Evolutionary conservation across 2,329 filamentous ascomycete genomes (phyloP).

Genomic region (Phialophora chinensis): DNA sequence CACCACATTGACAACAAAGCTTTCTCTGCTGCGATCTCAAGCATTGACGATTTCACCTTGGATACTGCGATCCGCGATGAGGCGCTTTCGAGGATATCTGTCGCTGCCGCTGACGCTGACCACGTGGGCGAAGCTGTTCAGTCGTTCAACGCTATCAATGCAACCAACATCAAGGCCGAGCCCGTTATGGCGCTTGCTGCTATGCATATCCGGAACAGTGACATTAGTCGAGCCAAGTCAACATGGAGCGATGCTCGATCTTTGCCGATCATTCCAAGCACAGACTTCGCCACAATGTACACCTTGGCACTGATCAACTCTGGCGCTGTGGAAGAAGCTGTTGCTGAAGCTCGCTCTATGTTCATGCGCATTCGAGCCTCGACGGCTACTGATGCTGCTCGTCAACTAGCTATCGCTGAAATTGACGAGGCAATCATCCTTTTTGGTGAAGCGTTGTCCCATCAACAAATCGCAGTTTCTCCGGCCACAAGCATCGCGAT

Average conservation of each 20-base stretch:
- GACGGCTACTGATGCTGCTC: slow-evolving; percentile 51
- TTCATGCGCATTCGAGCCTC: slow-evolving; percentile 78
- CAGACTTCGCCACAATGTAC: slow-evolving; percentile 83
- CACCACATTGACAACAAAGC: slow-evolving; percentile 65
- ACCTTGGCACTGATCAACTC: slow-evolving; percentile 84
- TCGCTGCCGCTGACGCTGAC: slow-evolving; percentile 78
- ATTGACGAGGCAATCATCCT: slow-evolving; percentile 85
- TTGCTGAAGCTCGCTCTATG: slow-evolving; percentile 81
- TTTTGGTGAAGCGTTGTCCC: slow-evolving; percentile 63
- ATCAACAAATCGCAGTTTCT: slow-evolving; percentile 58
- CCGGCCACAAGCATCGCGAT: slow-evolving; percentile 64
- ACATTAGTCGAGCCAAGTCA: slow-evolving; percentile 75
- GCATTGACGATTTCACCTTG: slow-evolving; percentile 47
- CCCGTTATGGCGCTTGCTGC: slow-evolving; percentile 80
- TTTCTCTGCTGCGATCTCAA: slow-evolving; percentile 30
- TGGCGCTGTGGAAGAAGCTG: slow-evolving; percentile 80
- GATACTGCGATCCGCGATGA: slow-evolving; percentile 62
- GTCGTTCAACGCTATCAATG: slow-evolving; percentile 66
- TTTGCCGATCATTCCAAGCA: slow-evolving; percentile 50
- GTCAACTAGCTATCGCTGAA: slow-evolving; percentile 71
- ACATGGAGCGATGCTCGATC: slow-evolving; percentile 79
- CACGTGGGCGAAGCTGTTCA: slow-evolving; percentile 70
- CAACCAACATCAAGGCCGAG: slow-evolving; percentile 57
- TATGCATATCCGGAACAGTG: slow-evolving; percentile 80
- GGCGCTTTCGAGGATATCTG: slow-evolving; percentile 75